phyloP scores from a whole-genome alignment of 176 grass and related monocot species.

The Carex cristatella region DNA sequence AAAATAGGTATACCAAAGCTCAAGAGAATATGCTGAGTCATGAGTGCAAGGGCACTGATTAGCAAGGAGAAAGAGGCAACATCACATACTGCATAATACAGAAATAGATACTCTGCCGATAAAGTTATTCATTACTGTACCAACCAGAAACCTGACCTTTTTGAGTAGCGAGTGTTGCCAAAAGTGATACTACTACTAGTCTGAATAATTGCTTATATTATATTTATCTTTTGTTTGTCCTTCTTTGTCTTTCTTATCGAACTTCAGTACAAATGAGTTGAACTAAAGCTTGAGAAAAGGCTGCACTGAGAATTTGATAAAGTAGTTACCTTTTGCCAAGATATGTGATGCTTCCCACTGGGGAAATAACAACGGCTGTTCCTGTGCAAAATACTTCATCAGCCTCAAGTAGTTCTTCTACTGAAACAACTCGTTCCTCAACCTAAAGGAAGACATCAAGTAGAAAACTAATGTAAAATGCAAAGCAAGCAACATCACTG shows the following conservation, averaged over 20 bases:
- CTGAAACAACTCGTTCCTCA: constrained; percentile 63
- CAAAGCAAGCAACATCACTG: not conserved
- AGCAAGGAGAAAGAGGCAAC: not conserved
- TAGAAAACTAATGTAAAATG: not conserved
- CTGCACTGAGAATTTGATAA: not conserved
- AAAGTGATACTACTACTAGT: not conserved
- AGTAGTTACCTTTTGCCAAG: constrained; percentile 60
- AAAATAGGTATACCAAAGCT: not conserved
- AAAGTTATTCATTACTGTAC: not conserved
- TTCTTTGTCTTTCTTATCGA: not conserved
- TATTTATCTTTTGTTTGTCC: not conserved
- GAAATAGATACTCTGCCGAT: not conserved
- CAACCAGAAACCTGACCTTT: not conserved
- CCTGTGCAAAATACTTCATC: constrained; percentile 96
- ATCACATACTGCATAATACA: not conserved
- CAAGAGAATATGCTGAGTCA: not conserved
- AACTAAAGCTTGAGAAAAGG: not conserved
- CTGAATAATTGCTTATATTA: not conserved
- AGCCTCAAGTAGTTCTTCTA: constrained; percentile 81
- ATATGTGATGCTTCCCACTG: constrained; percentile 89
- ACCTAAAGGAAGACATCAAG: constrained; percentile 45
- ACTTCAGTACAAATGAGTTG: not conserved
- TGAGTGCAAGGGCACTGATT: not conserved
- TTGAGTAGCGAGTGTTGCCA: not conserved
- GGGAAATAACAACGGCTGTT: constrained; percentile 80